Conservation (phyloP, 176 grass and related monocot species). For the Aegilops speltoides region DNA sequence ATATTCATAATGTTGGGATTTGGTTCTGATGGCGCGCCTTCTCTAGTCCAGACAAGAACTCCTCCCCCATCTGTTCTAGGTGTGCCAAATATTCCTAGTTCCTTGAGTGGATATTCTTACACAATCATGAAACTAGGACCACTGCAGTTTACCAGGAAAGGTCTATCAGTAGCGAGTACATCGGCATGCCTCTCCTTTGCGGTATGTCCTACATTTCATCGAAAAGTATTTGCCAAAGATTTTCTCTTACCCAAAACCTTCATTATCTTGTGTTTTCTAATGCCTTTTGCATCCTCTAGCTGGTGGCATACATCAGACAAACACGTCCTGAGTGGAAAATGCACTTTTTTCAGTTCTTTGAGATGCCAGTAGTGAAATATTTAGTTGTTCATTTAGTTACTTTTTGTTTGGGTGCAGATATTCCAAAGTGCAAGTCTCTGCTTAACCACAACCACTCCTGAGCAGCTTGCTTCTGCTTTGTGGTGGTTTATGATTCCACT, state of each 20-base stretch:
- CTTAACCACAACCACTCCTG: slow-evolving; percentile 83
- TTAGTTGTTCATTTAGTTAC: not conserved
- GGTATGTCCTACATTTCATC: slow-evolving; percentile 54
- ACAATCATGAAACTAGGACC: slow-evolving; percentile 90
- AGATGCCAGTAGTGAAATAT: not conserved
- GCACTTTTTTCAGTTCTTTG: not conserved
- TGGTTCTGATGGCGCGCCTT: slow-evolving; percentile 66
- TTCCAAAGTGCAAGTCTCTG: slow-evolving; percentile 97
- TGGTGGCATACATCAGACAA: not conserved
- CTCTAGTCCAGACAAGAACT: slow-evolving; percentile 82
- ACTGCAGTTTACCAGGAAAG: slow-evolving; percentile 93
- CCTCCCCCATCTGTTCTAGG: slow-evolving; percentile 76
- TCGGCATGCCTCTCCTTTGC: slow-evolving; percentile 84
- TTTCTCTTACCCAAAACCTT: slow-evolving; percentile 26
- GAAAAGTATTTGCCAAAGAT: slow-evolving; percentile 8
- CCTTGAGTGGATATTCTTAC: slow-evolving; percentile 78
- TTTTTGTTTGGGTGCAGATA: slow-evolving; percentile 60
- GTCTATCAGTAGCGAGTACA: slow-evolving; percentile 86
- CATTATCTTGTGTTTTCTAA: not conserved
- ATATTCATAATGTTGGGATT: slow-evolving; percentile 98
- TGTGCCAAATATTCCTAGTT: slow-evolving; percentile 66
- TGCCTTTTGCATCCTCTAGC: slow-evolving; percentile 19
- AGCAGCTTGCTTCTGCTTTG: slow-evolving; percentile 93
- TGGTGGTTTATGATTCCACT: slow-evolving; percentile 95
- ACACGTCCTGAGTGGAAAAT: not conserved